Evolutionary conservation across 2,329 filamentous ascomycete genomes (phyloP).

Genomic region (Microsporum canis): DNA sequence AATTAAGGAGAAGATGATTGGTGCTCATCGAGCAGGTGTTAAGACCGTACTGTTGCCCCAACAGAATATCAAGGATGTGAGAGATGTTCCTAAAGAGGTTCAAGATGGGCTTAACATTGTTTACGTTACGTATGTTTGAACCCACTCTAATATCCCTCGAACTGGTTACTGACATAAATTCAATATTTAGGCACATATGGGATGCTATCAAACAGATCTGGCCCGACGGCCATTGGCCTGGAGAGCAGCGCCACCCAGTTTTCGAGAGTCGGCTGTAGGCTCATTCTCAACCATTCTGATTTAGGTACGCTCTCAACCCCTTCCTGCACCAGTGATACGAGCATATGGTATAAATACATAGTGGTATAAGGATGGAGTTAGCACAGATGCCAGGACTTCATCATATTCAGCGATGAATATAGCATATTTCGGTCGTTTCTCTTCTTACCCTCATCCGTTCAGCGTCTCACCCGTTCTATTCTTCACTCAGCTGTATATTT

Average conservation of each 20-base stretch:
- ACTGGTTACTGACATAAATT: constrained; percentile 12
- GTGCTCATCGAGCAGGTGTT: constrained; percentile 81
- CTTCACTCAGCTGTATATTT: constrained; percentile 1
- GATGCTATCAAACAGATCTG: constrained; percentile 84
- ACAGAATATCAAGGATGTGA: constrained; percentile 83
- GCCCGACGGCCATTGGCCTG: constrained; percentile 79
- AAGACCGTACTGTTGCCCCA: constrained; percentile 84
- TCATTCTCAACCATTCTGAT: background rate
- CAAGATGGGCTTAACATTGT: constrained; percentile 77
- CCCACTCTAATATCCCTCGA: constrained; percentile 6
- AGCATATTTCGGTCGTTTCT: background rate
- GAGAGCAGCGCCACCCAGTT: constrained; percentile 55
- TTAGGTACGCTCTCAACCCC: background rate
- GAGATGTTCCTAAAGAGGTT: constrained; percentile 83
- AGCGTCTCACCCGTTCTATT: background rate
- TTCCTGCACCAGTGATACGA: background rate
- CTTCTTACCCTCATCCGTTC: background rate
- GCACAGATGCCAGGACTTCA: constrained; percentile 1
- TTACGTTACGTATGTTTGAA: constrained; percentile 61
- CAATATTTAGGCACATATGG: constrained; percentile 64
- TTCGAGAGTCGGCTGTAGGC: constrained; percentile 68
- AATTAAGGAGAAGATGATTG: constrained; percentile 98
- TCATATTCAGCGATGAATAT: constrained; percentile 1
- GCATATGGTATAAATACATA: background rate
- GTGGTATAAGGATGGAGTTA: background rate